phyloP scores from a whole-genome alignment of 257 asterid genomes.

The Solanum okadae region DNA sequence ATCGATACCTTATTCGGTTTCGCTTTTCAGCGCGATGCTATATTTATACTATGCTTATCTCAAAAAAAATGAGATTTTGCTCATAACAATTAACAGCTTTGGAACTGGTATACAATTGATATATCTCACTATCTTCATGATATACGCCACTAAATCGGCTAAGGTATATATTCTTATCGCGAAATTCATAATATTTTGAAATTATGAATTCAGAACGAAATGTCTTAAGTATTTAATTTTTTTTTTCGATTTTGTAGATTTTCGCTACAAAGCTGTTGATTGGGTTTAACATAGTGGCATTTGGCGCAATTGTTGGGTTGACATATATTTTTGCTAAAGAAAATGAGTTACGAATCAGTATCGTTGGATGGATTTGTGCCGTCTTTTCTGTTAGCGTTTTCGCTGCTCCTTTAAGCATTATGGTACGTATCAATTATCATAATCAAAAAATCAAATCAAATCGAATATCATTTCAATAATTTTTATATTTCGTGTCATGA shows the following conservation, averaged over 20 bases:
- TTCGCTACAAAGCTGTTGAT: slow-evolving; percentile 36
- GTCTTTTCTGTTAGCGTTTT: slow-evolving; percentile 59
- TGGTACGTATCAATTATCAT: slow-evolving; percentile 43
- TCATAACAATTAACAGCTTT: slow-evolving; percentile 46
- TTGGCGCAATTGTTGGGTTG: slow-evolving; percentile 21
- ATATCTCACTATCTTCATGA: slow-evolving; percentile 39
- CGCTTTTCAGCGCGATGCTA: slow-evolving; percentile 68
- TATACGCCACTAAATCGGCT: slow-evolving; percentile 50
- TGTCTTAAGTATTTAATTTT: neutral
- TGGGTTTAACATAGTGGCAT: slow-evolving; percentile 23
- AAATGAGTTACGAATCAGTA: slow-evolving; percentile 12
- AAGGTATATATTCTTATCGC: slow-evolving; percentile 15
- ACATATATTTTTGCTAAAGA: slow-evolving; percentile 19
- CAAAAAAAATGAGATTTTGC: slow-evolving; percentile 28
- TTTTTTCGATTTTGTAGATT: slow-evolving; percentile 21
- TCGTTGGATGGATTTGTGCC: slow-evolving; percentile 82
- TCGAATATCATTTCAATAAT: neutral
- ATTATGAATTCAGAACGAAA: neutral
- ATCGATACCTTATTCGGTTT: slow-evolving; percentile 65
- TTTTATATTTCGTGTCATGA: neutral
- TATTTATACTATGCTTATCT: slow-evolving; percentile 62
- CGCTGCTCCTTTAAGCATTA: slow-evolving; percentile 74
- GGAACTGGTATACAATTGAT: slow-evolving; percentile 30
- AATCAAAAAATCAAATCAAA: neutral
- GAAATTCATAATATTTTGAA: neutral